Evolutionary conservation across 192 early-diverging fungal genomes (phyloP), one percentile per base, ranked within the genome.

Genomic region (Backusella tuberculispora): DNA sequence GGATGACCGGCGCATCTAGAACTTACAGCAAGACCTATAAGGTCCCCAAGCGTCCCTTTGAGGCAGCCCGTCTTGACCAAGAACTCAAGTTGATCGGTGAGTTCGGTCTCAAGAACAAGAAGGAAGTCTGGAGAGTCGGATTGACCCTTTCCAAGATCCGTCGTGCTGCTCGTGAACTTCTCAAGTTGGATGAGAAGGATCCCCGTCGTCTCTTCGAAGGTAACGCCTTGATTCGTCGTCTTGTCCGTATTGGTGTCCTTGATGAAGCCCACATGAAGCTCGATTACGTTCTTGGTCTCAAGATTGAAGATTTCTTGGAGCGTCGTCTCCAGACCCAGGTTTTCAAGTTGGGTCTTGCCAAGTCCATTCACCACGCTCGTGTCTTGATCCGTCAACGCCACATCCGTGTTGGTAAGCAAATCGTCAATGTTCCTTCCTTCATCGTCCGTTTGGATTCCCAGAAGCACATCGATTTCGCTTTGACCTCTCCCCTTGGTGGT

Each of bases 131-230:
- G 93, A 92, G 97, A 83, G 94, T 99, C 69, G 95, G 93, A 78
- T 93, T 91, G 86, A 95, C 94, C 78, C 92, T 99, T 77, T 99
- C 97, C 87, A 97, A 98, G 88, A 97, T 99, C 81, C 97, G 97
- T 90, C 97, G 97, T 98, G 97, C 97, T 75, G 97, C 97, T 78
- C 96, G 97, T 97, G 97, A 99, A 88, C 93, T 99, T 75, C 89
- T 99, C 78, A 98, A 95, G 72, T 89, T 98, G 71, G 95, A 97
- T 72, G 91, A 90, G 81, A 97, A 97, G 92, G 95, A 97, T 86
- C 94, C 97, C 78, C 92, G 94, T 75, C 96, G 97, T 87, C 92
- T 98, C 74, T 99, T 98, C 83, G 97, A 98, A 90, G 97, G 97
- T 88, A 99, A 99, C 86, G 97, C 97, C 46, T 92, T 99, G 74